phyloP scores from a whole-genome alignment of 805 yeast genomes.

The Metschnikowia arizonensis region DNA sequence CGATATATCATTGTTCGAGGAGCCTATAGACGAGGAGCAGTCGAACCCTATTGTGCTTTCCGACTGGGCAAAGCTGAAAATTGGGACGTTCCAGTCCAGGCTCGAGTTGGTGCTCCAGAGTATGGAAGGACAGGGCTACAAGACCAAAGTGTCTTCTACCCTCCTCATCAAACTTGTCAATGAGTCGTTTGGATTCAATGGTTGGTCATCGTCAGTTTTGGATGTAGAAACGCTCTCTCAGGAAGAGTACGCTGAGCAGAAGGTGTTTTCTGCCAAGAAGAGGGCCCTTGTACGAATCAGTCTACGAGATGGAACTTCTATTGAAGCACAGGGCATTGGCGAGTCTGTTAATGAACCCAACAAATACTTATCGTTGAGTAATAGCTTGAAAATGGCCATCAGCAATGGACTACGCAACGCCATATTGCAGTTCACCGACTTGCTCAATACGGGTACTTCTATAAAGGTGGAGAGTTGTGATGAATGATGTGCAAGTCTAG shows the following conservation, averaged over 20 bases:
- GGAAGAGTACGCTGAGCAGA: slow-evolving; percentile 22
- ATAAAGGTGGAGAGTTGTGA: slow-evolving; percentile 2
- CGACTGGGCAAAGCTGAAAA: slow-evolving; percentile 43
- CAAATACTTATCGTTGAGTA: slow-evolving; percentile 32
- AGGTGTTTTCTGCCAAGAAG: slow-evolving; percentile 22
- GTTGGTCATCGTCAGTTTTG: slow-evolving; percentile 49
- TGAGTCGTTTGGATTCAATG: slow-evolving; percentile 51
- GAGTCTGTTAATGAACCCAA: slow-evolving; percentile 29
- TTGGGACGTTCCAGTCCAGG: slow-evolving; percentile 47
- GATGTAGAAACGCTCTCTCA: slow-evolving; percentile 19
- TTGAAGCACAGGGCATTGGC: slow-evolving; percentile 40
- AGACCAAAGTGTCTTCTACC: slow-evolving; percentile 9
- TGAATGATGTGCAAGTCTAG: too few relatives aligned
- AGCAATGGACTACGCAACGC: slow-evolving; percentile 44
- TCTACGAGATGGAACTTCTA: slow-evolving; percentile 42
- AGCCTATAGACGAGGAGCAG: slow-evolving; percentile 6
- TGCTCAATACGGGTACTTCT: slow-evolving; percentile 6
- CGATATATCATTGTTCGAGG: slow-evolving; percentile 21
- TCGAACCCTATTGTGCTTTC: slow-evolving; percentile 6
- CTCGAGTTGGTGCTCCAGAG: slow-evolving; percentile 35
- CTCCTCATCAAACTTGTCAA: slow-evolving; percentile 39
- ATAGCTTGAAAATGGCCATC: slow-evolving; percentile 46
- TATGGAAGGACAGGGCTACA: slow-evolving; percentile 12
- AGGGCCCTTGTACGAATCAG: slow-evolving; percentile 31
- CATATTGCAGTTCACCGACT: slow-evolving; percentile 29